These are phyloP conservation scores for Amaranthus tricolor DNA, from an alignment of 179 eudicot species.

Conservation along the genomic window DNA sequence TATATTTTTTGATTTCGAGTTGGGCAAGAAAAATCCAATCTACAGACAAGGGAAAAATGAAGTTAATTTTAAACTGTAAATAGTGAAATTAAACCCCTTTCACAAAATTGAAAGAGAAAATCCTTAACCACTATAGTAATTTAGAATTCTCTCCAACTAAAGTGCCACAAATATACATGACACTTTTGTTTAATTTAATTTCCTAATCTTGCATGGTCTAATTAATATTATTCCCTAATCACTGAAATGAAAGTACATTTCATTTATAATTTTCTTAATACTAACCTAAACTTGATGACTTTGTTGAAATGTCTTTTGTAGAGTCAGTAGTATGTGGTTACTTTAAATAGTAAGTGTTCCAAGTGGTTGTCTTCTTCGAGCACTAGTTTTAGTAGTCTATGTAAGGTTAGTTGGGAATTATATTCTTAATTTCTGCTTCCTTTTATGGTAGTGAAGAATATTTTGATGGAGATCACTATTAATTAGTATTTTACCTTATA, in stretches of 20 bases:
- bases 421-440: constrained; percentile 4
- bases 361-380: constrained; percentile 24
- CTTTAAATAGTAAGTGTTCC: constrained; percentile 16
- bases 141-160: too few relatives aligned
- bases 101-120: too few relatives aligned
- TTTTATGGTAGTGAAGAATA: not conserved
- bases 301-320: not conserved
- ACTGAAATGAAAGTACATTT: not conserved
- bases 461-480: not conserved
- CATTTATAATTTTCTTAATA: too few relatives aligned
- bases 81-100: too few relatives aligned
- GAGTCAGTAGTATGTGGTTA: not conserved
- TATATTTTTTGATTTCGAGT: too few relatives aligned
- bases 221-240: not conserved
- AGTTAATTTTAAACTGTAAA: too few relatives aligned
- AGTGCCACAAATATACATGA: too few relatives aligned
- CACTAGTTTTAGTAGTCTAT: not conserved
- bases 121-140: too few relatives aligned
- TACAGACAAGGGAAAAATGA: too few relatives aligned
- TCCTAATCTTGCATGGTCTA: not conserved
- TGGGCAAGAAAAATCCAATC: too few relatives aligned
- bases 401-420: constrained; percentile 17
- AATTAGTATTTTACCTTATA: not conserved
- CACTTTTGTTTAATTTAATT: not conserved
- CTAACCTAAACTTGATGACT: constrained; percentile 1